phyloP scores from a whole-genome alignment of 2,329 filamentous ascomycete species.

The Neonectria magnoliae region DNA sequence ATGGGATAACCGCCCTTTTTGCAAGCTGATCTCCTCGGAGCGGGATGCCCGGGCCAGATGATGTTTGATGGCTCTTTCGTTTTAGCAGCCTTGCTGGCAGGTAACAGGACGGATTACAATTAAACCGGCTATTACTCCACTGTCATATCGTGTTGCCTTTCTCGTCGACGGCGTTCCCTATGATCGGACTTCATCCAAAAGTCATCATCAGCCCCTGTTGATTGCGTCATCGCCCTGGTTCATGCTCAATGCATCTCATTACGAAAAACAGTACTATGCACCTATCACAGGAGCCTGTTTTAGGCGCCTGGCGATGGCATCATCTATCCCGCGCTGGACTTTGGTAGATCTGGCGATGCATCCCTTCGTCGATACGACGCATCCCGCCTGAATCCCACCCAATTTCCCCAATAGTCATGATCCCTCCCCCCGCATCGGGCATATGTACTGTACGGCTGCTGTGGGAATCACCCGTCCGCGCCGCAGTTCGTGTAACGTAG shows the following conservation, averaged over 20 bases:
- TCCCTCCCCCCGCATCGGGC: slow-evolving; percentile 1
- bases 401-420: background rate
- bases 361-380: slow-evolving; percentile 1
- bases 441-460: background rate
- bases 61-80: slow-evolving; percentile 15
- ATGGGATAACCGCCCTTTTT: background rate
- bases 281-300: slow-evolving; percentile 24
- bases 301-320: slow-evolving; percentile 25
- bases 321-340: slow-evolving; percentile 25
- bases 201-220: slow-evolving; percentile 10
- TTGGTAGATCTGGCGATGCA: slow-evolving; percentile 26
- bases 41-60: slow-evolving; percentile 1
- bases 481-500: background rate
- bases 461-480: background rate
- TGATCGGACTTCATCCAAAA: slow-evolving; percentile 4
- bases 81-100: slow-evolving; percentile 16
- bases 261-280: slow-evolving; percentile 1
- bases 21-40: background rate
- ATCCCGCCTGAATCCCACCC: background rate
- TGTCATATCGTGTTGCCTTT: background rate
- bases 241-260: slow-evolving; percentile 23
- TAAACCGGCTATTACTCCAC: slow-evolving; percentile 12
- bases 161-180: background rate
- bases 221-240: slow-evolving; percentile 36
- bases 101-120: slow-evolving; percentile 12